phyloP scores from a whole-genome alignment of 208 protist genomes.

The Trypanosoma scelopori region DNA sequence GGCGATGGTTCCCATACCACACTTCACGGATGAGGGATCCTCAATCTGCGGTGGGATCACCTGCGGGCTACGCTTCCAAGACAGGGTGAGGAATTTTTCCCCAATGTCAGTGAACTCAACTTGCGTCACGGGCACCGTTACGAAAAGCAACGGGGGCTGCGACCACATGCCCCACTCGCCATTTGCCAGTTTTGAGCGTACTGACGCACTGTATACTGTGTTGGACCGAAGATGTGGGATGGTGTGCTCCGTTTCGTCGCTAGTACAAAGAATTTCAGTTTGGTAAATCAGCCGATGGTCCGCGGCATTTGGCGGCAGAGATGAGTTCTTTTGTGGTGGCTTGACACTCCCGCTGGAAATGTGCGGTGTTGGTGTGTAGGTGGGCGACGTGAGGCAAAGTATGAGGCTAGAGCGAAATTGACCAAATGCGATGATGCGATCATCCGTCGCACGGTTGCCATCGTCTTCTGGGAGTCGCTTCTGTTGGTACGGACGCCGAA shows the following conservation, averaged over 20 bases:
- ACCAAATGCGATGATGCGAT: conserved; percentile 77
- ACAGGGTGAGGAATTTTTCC: conserved; percentile 76
- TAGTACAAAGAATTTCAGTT: conserved; percentile 70
- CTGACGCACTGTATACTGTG: conserved; percentile 87
- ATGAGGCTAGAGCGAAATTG: conserved; percentile 75
- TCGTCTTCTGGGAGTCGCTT: conserved; percentile 86
- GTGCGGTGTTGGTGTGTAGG: conserved; percentile 64
- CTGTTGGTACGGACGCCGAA: conserved; percentile 66
- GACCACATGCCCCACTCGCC: conserved; percentile 93
- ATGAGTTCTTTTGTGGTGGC: conserved; percentile 59
- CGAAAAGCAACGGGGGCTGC: conserved; percentile 63
- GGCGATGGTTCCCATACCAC: conserved; percentile 72
- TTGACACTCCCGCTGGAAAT: conserved; percentile 37
- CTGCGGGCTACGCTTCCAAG: conserved; percentile 80
- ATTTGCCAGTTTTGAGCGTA: conserved; percentile 81
- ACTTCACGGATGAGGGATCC: conserved; percentile 45
- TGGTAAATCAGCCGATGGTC: conserved; percentile 86
- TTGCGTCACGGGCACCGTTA: conserved; percentile 77
- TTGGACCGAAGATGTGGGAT: conserved; percentile 87
- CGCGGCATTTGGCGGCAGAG: conserved; percentile 65
- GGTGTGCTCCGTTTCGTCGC: conserved; percentile 62
- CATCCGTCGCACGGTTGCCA: conserved; percentile 71
- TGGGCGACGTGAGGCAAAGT: conserved; percentile 91
- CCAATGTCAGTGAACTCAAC: conserved; percentile 84
- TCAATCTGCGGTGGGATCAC: conserved; percentile 57